Evolutionary conservation across 352 stramenopile species (phyloP).

Genomic region (Globisporangium solare): DNA sequence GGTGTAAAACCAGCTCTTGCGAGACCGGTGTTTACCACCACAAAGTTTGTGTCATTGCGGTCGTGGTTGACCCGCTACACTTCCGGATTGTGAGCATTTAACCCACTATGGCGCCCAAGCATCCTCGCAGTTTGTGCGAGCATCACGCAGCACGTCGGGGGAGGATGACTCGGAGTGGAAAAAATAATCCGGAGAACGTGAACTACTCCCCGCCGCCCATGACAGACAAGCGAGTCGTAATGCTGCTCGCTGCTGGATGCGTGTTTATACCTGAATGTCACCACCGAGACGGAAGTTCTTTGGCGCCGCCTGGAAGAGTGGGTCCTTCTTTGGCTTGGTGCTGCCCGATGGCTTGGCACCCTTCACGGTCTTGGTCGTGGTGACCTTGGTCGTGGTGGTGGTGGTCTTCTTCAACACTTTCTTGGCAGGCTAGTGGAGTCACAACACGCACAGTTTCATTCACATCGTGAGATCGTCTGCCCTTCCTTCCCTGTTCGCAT

Average conservation of each 20-base stretch:
- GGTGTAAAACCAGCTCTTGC: conserved; percentile 27
- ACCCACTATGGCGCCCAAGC: conserved; percentile 3
- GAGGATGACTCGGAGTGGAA: conserved; percentile 1
- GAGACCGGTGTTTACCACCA: conserved; percentile 47
- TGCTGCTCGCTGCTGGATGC: conserved; percentile 8
- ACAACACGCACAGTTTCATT: background rate
- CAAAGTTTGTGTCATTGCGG: conserved; percentile 92
- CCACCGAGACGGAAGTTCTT: conserved; percentile 96
- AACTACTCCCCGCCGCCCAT: conserved; percentile 10
- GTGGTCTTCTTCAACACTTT: conserved; percentile 81
- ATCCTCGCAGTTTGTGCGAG: background rate
- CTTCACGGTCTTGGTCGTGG: conserved; percentile 68
- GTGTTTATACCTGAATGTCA: conserved; percentile 90
- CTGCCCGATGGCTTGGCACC: conserved; percentile 36
- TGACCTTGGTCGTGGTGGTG: conserved; percentile 50
- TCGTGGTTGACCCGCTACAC: conserved; percentile 87
- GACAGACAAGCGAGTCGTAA: background rate
- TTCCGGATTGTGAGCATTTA: conserved; percentile 13
- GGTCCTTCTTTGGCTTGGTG: conserved; percentile 84
- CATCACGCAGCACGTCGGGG: background rate
- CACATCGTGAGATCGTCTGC: background rate
- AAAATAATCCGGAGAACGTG: conserved; percentile 16
- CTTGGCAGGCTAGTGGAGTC: conserved; percentile 56
- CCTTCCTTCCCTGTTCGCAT: too few relatives aligned
- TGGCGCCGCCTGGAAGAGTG: conserved; percentile 92